Conservation (phyloP, 495 filamentous ascomycete species). For the Penicillium cosmopolitanum region DNA sequence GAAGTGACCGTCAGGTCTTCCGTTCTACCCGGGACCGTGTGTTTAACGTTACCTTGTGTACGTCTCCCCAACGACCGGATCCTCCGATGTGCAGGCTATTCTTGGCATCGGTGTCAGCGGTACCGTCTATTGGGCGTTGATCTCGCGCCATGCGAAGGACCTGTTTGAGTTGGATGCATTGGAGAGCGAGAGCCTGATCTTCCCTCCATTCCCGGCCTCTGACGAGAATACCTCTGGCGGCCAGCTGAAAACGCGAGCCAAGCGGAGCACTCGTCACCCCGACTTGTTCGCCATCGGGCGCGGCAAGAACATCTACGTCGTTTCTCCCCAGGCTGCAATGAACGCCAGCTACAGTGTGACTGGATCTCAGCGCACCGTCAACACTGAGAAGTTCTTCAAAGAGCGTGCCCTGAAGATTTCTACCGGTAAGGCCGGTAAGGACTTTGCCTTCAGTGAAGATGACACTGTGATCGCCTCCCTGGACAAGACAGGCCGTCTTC, state of each 20-base stretch:
- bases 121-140: conserved; percentile 86
- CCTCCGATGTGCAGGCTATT: conserved; percentile 69
- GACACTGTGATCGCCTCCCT: conserved; percentile 92
- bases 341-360: conserved; percentile 69
- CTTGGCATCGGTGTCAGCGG: conserved; percentile 93
- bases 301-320: conserved; percentile 91
- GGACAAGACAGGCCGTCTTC: conserved; percentile 91
- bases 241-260: conserved; percentile 92
- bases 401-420: conserved; percentile 88
- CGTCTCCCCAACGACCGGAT: conserved; percentile 51
- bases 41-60: conserved; percentile 87
- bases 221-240: conserved; percentile 84
- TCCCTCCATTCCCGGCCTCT: conserved; percentile 75
- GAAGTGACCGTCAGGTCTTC: conserved; percentile 86
- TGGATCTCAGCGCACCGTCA: conserved; percentile 72
- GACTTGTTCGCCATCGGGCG: conserved; percentile 94
- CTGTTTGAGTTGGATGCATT: conserved; percentile 71
- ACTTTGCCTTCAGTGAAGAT: conserved; percentile 96
- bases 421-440: conserved; percentile 97
- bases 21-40: conserved; percentile 84
- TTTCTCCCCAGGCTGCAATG: conserved; percentile 79
- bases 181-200: conserved; percentile 76
- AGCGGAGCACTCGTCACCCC: conserved; percentile 81
- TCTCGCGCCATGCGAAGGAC: conserved; percentile 71
- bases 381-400: conserved; percentile 82